Conservation (phyloP, 2,329 filamentous ascomycete species). For the Aureobasidium sp. region DNA sequence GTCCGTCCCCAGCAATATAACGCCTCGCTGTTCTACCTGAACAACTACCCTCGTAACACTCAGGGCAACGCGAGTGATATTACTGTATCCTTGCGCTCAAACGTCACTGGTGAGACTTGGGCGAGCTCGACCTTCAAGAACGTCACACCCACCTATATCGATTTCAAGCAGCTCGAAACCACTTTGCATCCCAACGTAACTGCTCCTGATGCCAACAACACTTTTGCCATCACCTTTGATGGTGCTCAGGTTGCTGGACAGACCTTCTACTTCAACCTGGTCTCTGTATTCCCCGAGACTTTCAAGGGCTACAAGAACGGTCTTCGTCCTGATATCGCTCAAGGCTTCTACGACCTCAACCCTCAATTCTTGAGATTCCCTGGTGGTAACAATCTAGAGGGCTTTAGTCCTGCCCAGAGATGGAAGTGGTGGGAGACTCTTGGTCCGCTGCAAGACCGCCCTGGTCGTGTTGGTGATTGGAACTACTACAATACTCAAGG, state of each 20-base stretch:
- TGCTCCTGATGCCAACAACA: constrained; percentile 43
- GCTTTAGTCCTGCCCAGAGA: constrained; percentile 27
- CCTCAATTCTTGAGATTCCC: constrained; percentile 44
- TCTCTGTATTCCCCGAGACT: constrained; percentile 47
- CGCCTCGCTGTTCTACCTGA: constrained; percentile 43
- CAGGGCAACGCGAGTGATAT: constrained; percentile 31
- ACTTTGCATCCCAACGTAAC: constrained; percentile 37
- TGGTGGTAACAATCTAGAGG: constrained; percentile 45
- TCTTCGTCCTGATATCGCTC: constrained; percentile 41
- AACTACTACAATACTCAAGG: constrained; percentile 52
- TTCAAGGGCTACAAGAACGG: constrained; percentile 47
- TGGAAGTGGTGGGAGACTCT: constrained; percentile 48
- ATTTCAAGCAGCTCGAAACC: constrained; percentile 23
- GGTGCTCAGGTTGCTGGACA: constrained; percentile 31
- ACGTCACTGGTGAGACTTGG: constrained; percentile 36
- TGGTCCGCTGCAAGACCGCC: constrained; percentile 40
- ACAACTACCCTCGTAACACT: constrained; percentile 26
- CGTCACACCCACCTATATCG: constrained; percentile 15
- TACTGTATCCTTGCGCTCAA: constrained; percentile 32
- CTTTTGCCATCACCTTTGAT: constrained; percentile 44
- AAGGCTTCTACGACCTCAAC: constrained; percentile 36
- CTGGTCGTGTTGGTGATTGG: constrained; percentile 46
- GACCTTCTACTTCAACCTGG: constrained; percentile 43
- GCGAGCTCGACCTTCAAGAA: constrained; percentile 25
- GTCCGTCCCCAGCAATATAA: constrained; percentile 41